phyloP scores from a whole-genome alignment of 1,284 basidiomycete species.

The Neotropicomus parvogracilis region DNA sequence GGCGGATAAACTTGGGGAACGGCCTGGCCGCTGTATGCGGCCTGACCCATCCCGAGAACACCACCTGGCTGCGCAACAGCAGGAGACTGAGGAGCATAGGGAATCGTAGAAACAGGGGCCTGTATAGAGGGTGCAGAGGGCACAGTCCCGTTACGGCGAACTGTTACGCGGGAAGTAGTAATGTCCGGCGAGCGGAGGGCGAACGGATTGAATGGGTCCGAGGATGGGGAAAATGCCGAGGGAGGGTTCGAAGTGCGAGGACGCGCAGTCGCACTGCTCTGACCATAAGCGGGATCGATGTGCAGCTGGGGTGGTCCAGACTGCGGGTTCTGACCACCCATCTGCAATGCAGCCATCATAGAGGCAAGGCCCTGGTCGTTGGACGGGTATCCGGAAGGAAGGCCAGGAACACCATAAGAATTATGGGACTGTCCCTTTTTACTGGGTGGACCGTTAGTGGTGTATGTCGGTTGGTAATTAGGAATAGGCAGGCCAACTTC shows the following conservation, averaged over 20 bases:
- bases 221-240: conserved; percentile 57
- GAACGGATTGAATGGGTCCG: conserved; percentile 76
- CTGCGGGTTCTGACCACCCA: conserved; percentile 80
- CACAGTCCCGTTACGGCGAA: conserved; percentile 50
- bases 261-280: conserved; percentile 33
- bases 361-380: conserved; percentile 79
- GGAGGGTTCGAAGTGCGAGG: conserved; percentile 50
- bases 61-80: conserved; percentile 52
- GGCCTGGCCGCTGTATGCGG: conserved; percentile 59
- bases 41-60: conserved; percentile 59
- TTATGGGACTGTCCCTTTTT: conserved; percentile 63
- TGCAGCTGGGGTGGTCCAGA: conserved; percentile 72
- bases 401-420: conserved; percentile 62
- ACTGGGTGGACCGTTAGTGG: conserved; percentile 58
- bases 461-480: conserved; percentile 76
- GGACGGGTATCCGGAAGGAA: conserved; percentile 73
- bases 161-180: conserved; percentile 43
- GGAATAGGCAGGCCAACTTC: conserved; percentile 91
- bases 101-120: conserved; percentile 43
- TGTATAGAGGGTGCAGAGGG: conserved; percentile 35
- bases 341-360: conserved; percentile 85
- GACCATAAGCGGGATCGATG: conserved; percentile 59
- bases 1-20: conserved; percentile 71
- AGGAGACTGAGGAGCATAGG: conserved; percentile 61
- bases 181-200: conserved; percentile 61